Base-by-base conservation (phyloP, 106 monocot species). In the Dendrobium officinale region DNA sequence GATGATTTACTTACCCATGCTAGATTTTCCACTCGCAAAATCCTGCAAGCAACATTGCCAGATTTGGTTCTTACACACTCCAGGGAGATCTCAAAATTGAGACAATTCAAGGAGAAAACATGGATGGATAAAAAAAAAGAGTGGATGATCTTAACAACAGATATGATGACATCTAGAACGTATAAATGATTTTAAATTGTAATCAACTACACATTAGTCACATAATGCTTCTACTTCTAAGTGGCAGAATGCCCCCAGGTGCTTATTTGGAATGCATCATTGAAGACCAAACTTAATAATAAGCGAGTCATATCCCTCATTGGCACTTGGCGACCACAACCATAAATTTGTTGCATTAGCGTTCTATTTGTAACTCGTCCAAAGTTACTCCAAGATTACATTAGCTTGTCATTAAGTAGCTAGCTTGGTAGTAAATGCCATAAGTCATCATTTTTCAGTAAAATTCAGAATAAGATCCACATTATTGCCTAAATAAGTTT, bases 1-100 rank as follows among this genome's bases (percentile, higher is more conserved):
- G 74, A 74, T n/a, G 20, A 74, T 74, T 74, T 74, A n/a, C 43
- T 74, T 20, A 74, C 74, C 43, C 18, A 43, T 74, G 18, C 74
- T 74, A n/a, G 43, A n/a, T 43, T n/a, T 42, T 43, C 74, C 74
- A 74, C 18, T 74, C 11, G 43, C 20, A 19, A 43, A 42, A 74
- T 74, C 74, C 74, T 74, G 74, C 43, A 43, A 74, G 43, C 6
- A 74, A 43, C 9, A 74, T n/a, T 11, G 29, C 9, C 43, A 74
- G 15, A 41, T 15, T 74, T 43, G 15, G 43, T 43, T 74, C 43
- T 74, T 43, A 42, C 74, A 43, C 4, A 11, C 61, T 31, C 70
- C 24, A 74, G n/a, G 6, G 16, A 5, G 15, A 42, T 74, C 41
- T 19, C 17, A 3, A 74, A 42, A 43, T 74, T 74, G 13, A 74